Conservation (phyloP, 2,329 filamentous ascomycete species). For the Monosporascus sp. region DNA sequence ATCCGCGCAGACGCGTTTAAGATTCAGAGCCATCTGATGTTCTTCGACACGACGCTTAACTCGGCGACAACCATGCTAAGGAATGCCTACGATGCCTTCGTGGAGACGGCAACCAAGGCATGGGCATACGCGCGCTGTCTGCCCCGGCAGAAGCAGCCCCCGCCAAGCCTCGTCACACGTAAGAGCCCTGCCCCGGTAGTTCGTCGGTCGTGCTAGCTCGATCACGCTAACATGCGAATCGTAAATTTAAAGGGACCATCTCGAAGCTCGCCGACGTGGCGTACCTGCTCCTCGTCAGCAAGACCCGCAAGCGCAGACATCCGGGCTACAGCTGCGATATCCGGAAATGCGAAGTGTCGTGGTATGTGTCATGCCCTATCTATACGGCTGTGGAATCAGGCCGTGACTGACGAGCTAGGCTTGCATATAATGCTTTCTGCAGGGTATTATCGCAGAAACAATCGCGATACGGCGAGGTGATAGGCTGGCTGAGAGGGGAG, state of each 20-base stretch:
- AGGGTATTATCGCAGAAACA: slow-evolving; percentile 66
- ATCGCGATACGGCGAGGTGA: slow-evolving; percentile 57
- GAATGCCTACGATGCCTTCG: slow-evolving; percentile 73
- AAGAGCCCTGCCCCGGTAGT: slow-evolving; percentile 24
- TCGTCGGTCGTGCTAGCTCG: background rate
- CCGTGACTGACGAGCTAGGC: slow-evolving; percentile 35
- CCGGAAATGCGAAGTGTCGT: slow-evolving; percentile 52
- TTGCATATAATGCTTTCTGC: slow-evolving; percentile 66
- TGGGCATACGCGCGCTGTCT: slow-evolving; percentile 59
- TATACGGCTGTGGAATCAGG: background rate
- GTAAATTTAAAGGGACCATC: slow-evolving; percentile 50
- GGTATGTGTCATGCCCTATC: slow-evolving; percentile 34
- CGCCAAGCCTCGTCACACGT: slow-evolving; percentile 58
- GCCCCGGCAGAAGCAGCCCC: slow-evolving; percentile 49
- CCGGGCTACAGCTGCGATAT: slow-evolving; percentile 55
- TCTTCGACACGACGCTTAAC: slow-evolving; percentile 78
- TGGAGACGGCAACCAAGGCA: slow-evolving; percentile 73
- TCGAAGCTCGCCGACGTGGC: slow-evolving; percentile 60
- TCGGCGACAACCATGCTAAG: slow-evolving; percentile 58
- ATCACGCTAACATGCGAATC: slow-evolving; percentile 1
- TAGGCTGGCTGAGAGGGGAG: slow-evolving; percentile 62
- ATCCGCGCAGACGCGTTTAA: slow-evolving; percentile 59
- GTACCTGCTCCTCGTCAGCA: slow-evolving; percentile 57
- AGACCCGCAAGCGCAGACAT: slow-evolving; percentile 37
- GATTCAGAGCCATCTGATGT: slow-evolving; percentile 78